A percentile compares a stretch with the other conserved stretches of the same genome.
These are phyloP conservation scores for Didymella pomorum DNA, from an alignment of 2,329 filamentous ascomycete species.

Conservation along the genomic window DNA sequence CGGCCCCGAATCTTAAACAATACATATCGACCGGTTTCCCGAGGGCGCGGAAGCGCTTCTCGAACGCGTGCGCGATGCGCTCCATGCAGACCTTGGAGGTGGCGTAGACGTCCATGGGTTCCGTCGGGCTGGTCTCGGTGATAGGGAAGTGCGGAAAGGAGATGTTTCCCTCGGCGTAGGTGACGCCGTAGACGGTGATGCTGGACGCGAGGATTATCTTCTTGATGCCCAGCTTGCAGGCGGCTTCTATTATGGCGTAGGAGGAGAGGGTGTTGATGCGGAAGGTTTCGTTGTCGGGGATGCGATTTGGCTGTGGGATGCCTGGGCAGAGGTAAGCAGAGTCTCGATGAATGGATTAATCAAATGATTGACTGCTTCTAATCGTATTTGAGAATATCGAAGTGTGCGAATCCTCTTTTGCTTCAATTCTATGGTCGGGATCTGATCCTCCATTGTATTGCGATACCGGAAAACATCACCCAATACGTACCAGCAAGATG, in stretches of 20 bases:
- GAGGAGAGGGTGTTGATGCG: constrained; percentile 45
- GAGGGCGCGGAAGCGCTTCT: constrained; percentile 56
- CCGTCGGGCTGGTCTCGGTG: constrained; percentile 64
- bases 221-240: constrained; percentile 66
- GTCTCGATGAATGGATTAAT: neutral
- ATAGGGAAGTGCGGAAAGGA: constrained; percentile 66
- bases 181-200: constrained; percentile 66
- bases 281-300: constrained; percentile 67
- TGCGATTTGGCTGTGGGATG: constrained; percentile 64
- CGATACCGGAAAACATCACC: neutral
- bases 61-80: constrained; percentile 62
- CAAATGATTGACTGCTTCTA: neutral
- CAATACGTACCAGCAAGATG: constrained; percentile 61
- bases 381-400: neutral
- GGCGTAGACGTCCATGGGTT: constrained; percentile 68
- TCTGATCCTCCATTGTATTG: neutral
- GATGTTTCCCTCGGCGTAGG: constrained; percentile 64
- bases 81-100: constrained; percentile 67
- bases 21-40: constrained; percentile 61
- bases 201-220: constrained; percentile 68
- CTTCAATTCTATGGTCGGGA: neutral
- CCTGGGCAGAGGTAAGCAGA: constrained; percentile 17
- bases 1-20: constrained; percentile 65
- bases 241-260: constrained; percentile 69
- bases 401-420: neutral